Conservation (phyloP, 495 filamentous ascomycete genomes). For the Neurospora sublineolata region DNA sequence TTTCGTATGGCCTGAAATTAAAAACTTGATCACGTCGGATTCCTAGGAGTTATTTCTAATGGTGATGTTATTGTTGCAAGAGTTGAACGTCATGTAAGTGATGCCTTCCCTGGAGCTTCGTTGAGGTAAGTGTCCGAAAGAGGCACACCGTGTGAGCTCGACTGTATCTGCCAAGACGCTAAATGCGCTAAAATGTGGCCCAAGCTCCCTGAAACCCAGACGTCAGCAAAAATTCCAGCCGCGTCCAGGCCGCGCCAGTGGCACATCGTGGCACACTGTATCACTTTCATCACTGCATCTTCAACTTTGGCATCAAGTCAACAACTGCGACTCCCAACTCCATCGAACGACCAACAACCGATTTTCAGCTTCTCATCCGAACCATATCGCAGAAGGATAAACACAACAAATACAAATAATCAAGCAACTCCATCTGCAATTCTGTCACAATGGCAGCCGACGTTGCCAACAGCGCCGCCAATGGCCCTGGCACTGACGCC, state of each 20-base stretch:
- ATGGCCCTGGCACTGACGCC: constrained; percentile 11
- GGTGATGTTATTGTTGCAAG: not conserved
- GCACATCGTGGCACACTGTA: not conserved
- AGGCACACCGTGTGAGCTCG: not conserved
- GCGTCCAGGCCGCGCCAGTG: not conserved
- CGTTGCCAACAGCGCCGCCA: constrained; percentile 11
- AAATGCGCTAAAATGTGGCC: not conserved
- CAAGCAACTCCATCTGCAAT: not conserved
- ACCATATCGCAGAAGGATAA: not conserved
- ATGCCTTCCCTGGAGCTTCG: constrained; percentile 13
- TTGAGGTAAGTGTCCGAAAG: not conserved
- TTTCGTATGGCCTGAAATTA: too few relatives aligned
- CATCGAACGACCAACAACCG: not conserved
- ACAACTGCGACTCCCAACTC: not conserved
- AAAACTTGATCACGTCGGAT: not conserved
- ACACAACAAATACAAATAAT: not conserved
- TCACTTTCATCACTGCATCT: not conserved
- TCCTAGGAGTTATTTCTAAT: not conserved
- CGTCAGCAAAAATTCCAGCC: not conserved
- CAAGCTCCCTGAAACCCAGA: not conserved
- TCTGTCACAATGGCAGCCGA: constrained; percentile 14
- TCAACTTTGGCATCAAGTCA: not conserved
- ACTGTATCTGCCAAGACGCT: not conserved
- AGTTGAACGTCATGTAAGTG: constrained; percentile 21
- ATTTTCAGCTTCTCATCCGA: not conserved